Base-by-base conservation (phyloP, 768 basidiomycete species). In the Mycena metata region DNA sequence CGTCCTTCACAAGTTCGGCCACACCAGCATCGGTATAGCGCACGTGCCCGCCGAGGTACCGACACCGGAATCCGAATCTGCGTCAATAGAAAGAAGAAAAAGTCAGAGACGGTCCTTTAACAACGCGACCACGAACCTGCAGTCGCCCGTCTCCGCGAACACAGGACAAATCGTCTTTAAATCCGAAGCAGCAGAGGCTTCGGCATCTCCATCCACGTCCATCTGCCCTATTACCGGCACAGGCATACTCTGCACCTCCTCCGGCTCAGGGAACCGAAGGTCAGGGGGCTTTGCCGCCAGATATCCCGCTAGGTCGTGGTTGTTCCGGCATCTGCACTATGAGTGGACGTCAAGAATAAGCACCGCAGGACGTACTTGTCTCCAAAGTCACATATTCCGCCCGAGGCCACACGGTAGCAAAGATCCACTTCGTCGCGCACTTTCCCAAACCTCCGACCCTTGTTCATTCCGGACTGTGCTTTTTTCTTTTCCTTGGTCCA, bases 31-130 rank as follows among this genome's bases (percentile, higher is more conserved):
- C 83, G 36, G 85, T 82, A 41, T 80, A 79, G 19, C 75, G 79
- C 13, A 91, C 80, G 78, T 99, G 97, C 4, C 88, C 90, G 15
- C 92, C 91, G 7, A 98, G 86, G 79, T 93, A 98, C 2, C 98
- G 89, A 77, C 98, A 99, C 78, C 96, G 95, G 78, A 93, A 90
- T 13, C 96, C 98, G 73, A 88, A 89, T 59, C 84, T 87, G 64
- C 23, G 39, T 15, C 54, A 23, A 64, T n/a, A 21, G n/a, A n/a
- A n/a, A n/a, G n/a, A n/a, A 24, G 10, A 30, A 21, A 33, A 16
- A 45, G 21, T n/a, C 15, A 41, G 11, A 12, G 47, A 61, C 15
- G 4, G 16, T 30, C 30, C 30, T 30, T 30, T 3, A 30, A 30
- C 30, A 6, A 30, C 30, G 19, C 19, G 23, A 17, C 24, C 7